Evolutionary conservation across 768 basidiomycete genomes (phyloP), one percentile per base, ranked within the genome.

Genomic region (Albatrellus ellisii): DNA sequence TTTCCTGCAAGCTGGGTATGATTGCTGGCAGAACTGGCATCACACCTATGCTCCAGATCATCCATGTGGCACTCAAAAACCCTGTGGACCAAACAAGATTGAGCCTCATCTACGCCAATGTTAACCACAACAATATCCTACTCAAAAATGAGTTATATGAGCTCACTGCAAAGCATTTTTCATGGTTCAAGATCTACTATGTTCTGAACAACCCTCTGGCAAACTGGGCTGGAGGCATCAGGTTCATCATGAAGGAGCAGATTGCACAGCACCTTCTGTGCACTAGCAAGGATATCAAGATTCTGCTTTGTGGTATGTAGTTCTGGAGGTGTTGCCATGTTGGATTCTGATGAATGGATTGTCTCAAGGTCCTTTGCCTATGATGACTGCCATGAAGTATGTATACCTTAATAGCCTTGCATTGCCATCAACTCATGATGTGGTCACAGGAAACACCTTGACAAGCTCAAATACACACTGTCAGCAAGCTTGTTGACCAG

Each of bases 11-110:
- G 54, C 64, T 99, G 44, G 83, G 88, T 56, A 92, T 99, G 92
- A 95, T 99, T 54, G 91, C 92, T 12, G 95, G 95, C 36, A 95
- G 95, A 27, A 98, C 95, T 2, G 95, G 95, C 43, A 94, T 99
- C 60, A 94, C 95, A 0, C 95, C 95, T 55, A 97, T 98, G 94
- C 79, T 95, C 54, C 94, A 99, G 59, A 87, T 99, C 68, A 83
- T 97, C 62, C 82, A 85, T 47, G 86, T 91, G n/a, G 76, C 80
- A 9, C 73, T 97, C 58, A 81, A 84, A 62, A 89, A 91, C 61
- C 78, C 87, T n/a, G 58, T 64, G 33, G 95, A 99, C 70, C 66
- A 56, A 47, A 97, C 94, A 29, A 75, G 69, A 51, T 62, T 98
- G 55, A 74, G 71, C 50, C 75, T 99, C 56, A 87, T 99, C 57